A percentile compares a stretch with the other conserved stretches of the same genome.
Evolutionary conservation across 2,329 filamentous ascomycete species (phyloP).

Genomic region (Aureobasidium sp.): DNA sequence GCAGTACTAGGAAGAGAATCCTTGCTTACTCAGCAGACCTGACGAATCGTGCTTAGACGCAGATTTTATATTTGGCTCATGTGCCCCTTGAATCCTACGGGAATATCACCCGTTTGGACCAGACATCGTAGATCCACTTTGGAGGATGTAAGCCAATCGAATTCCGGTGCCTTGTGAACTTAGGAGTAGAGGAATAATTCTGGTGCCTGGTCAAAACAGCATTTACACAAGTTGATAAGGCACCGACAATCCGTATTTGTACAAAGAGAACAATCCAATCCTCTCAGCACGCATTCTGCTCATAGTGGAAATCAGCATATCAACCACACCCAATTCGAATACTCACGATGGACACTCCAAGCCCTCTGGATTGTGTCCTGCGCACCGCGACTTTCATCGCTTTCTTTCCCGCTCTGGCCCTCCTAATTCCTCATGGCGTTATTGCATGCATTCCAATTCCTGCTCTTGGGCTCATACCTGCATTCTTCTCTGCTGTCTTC

Average conservation of each 20-base stretch:
- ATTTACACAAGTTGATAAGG: neutral
- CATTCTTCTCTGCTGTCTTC: neutral
- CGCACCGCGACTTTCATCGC: neutral
- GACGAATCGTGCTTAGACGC: too few relatives aligned
- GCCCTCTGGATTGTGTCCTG: neutral
- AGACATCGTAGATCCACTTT: neutral
- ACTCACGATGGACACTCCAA: neutral
- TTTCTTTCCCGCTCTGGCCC: neutral
- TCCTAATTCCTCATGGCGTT: neutral
- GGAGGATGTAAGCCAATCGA: neutral
- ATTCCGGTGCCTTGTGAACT: neutral
- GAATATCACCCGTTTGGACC: neutral
- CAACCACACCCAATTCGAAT: neutral
- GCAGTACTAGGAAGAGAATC: too few relatives aligned
- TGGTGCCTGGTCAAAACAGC: neutral
- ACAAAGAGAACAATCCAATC: too few relatives aligned
- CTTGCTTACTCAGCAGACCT: too few relatives aligned
- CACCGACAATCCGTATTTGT: neutral
- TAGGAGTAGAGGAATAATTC: neutral
- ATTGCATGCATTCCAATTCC: neutral
- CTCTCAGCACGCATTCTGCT: neutral
- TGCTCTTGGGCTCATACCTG: neutral
- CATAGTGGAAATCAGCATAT: too few relatives aligned
- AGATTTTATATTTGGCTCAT: too few relatives aligned
- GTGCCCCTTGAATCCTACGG: too few relatives aligned